Conservation (phyloP, 2,329 filamentous ascomycete genomes). For the Ascochyta clinopodiicola region DNA sequence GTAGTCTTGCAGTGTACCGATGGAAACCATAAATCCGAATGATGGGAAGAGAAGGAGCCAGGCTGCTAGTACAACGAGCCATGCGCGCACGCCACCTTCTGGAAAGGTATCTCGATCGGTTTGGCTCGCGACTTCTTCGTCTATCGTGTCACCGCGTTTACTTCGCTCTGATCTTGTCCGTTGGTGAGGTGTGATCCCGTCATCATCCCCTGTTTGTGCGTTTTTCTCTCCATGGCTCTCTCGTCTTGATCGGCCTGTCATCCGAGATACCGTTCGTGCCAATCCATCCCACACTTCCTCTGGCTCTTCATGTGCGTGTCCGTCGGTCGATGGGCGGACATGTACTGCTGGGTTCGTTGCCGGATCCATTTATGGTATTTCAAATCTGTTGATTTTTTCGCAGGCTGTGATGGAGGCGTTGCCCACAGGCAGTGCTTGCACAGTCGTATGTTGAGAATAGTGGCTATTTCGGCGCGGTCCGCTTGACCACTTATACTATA, state of each 20-base stretch:
- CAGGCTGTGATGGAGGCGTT: not conserved
- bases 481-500: not conserved
- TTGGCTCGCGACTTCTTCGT: conserved; percentile 20
- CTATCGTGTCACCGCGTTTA: conserved; percentile 16
- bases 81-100: conserved; percentile 49
- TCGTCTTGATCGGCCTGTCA: conserved; percentile 29
- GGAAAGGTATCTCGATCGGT: conserved; percentile 44
- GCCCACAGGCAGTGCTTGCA: not conserved
- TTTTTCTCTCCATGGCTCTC: conserved; percentile 19
- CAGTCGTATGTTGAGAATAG: not conserved
- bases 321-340: conserved; percentile 25
- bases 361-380: conserved; percentile 32
- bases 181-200: conserved; percentile 16
- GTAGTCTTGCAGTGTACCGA: conserved; percentile 81
- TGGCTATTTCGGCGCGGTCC: not conserved
- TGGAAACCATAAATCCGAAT: conserved; percentile 53
- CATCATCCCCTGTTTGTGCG: conserved; percentile 2
- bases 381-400: not conserved
- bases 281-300: conserved; percentile 30
- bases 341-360: conserved; percentile 35
- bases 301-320: conserved; percentile 14
- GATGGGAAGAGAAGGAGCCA: conserved; percentile 43
- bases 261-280: conserved; percentile 25
- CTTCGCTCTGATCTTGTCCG: not conserved
- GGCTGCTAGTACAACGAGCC: conserved; percentile 49